These are phyloP conservation scores for Raphanus hybrid DNA, from an alignment of 441 rosid species.

Conservation along the genomic window DNA sequence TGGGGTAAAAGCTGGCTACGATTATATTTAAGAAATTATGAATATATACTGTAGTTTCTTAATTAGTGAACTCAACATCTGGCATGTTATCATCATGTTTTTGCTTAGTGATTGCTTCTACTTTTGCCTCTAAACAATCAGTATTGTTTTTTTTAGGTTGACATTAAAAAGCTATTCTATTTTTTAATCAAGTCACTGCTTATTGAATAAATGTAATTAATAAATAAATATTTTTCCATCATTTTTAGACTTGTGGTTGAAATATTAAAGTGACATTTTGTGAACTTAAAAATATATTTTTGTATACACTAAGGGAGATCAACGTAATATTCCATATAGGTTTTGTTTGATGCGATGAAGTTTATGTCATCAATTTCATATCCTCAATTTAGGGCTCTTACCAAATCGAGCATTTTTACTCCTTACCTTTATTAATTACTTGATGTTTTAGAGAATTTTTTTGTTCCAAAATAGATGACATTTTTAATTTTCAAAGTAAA, in stretches of 20 bases:
- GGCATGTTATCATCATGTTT: too few species aligned
- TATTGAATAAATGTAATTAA: neutral
- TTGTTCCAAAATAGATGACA: neutral
- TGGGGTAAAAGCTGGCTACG: neutral
- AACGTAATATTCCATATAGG: slow-evolving; percentile 11
- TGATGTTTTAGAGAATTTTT: neutral
- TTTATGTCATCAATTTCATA: slow-evolving; percentile 31
- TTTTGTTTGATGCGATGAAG: slow-evolving; percentile 30
- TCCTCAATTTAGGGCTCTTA: slow-evolving; percentile 31
- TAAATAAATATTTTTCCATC: neutral
- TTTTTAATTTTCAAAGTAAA: neutral
- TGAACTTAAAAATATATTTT: neutral
- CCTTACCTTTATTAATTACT: neutral
- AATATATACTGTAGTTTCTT: neutral
- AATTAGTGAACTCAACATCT: too few species aligned
- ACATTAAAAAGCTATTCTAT: too few species aligned
- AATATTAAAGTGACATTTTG: neutral
- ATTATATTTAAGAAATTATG: neutral
- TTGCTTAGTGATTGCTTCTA: too few species aligned
- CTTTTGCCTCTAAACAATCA: too few species aligned
- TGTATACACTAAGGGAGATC: neutral
- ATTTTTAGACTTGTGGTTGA: neutral
- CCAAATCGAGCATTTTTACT: slow-evolving; percentile 26
- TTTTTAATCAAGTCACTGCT: too few species aligned
- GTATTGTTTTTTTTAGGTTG: too few species aligned